Evolutionary conservation across 169 alveolate species (phyloP).

Genomic region (Cyclospora cayetanensis): DNA sequence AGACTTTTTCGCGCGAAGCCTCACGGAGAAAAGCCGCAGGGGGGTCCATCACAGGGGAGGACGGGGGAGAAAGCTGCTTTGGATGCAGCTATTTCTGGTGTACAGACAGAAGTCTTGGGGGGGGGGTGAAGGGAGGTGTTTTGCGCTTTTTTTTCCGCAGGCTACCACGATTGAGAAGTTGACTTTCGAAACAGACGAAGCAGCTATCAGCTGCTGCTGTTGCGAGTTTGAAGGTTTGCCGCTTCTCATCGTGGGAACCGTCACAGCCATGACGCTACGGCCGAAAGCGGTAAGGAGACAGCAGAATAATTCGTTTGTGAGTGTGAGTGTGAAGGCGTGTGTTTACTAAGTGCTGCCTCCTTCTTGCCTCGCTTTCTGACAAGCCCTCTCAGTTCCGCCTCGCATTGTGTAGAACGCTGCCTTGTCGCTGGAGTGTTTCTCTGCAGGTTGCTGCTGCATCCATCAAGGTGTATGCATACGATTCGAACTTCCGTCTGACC

Average conservation of each 20-base stretch:
- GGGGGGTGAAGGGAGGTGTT: too few relatives aligned
- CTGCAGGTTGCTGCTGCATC: slow-evolving; percentile 63
- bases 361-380: not conserved
- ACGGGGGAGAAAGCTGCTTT: too few relatives aligned
- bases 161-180: slow-evolving; percentile 86
- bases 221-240: slow-evolving; percentile 90
- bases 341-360: not conserved
- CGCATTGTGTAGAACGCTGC: not conserved
- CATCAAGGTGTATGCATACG: slow-evolving; percentile 80
- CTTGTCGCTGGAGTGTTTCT: not conserved
- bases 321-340: too few relatives aligned
- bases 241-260: slow-evolving; percentile 94
- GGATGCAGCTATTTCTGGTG: too few relatives aligned
- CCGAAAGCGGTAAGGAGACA: slow-evolving; percentile 68
- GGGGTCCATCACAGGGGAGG: too few relatives aligned
- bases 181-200: slow-evolving; percentile 94
- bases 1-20: too few relatives aligned
- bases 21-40: too few relatives aligned
- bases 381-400: not conserved
- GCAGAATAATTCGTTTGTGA: not conserved
- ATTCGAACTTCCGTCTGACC: slow-evolving; percentile 75
- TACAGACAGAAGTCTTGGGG: too few relatives aligned
- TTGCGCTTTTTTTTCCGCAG: not conserved
- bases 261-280: slow-evolving; percentile 83
- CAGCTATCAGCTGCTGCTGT: slow-evolving; percentile 91